These are phyloP conservation scores for Lecanicillium sp. DNA, from an alignment of 2,329 filamentous ascomycete genomes.

Conservation along the genomic window DNA sequence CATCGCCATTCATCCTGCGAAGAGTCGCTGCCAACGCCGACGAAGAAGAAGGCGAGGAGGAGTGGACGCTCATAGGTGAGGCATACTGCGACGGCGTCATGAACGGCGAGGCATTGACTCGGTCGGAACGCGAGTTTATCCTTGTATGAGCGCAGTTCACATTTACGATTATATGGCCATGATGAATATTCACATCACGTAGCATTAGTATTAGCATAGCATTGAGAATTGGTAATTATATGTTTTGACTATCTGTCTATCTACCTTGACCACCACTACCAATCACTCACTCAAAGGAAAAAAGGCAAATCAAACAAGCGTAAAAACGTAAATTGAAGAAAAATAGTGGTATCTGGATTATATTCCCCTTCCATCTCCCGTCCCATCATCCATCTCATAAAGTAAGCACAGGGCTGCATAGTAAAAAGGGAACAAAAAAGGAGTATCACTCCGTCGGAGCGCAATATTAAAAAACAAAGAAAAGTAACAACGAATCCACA, in stretches of 20 bases:
- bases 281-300: too few relatives aligned
- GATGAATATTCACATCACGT: too few relatives aligned
- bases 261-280: too few relatives aligned
- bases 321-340: slow-evolving; percentile 1
- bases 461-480: slow-evolving; percentile 9
- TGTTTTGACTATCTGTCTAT: too few relatives aligned
- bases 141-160: background rate
- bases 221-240: too few relatives aligned
- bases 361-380: background rate
- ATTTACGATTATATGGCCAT: background rate
- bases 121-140: background rate
- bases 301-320: background rate
- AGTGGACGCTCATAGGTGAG: slow-evolving; percentile 26
- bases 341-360: slow-evolving; percentile 13
- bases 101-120: slow-evolving; percentile 25
- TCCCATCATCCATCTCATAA: slow-evolving; percentile 22
- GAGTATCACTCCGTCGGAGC: too few relatives aligned
- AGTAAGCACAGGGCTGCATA: too few relatives aligned
- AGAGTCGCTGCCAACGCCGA: too few relatives aligned
- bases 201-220: too few relatives aligned
- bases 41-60: background rate
- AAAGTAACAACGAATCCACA: slow-evolving; percentile 2
- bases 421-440: background rate
- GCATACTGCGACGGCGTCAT: slow-evolving; percentile 30
- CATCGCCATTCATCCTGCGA: slow-evolving; percentile 24